Evolutionary conservation across 768 basidiomycete species (phyloP), one percentile per base, ranked within the genome.

Genomic region (Tylopilus vinaceipallidus): DNA sequence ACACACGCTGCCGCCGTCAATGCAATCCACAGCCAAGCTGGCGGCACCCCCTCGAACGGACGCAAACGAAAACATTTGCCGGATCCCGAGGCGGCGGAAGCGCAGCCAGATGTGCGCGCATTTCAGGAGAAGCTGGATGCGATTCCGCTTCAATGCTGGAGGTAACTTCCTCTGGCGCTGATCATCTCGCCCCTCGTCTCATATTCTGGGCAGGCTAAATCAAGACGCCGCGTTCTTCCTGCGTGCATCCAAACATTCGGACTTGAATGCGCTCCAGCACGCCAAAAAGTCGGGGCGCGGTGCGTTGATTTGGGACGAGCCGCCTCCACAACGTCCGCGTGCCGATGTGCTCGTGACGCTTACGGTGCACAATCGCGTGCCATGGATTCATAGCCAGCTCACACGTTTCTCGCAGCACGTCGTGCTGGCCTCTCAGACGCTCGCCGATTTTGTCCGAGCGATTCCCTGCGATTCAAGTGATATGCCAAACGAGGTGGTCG

Each of bases 381-480:
- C 76, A 19, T 88, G 86, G 83, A 74, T 78, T 19, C 78, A 78
- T 45, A 80, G 79, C 44, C 75, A 78, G 44, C 69, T 85, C 11
- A 72, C 73, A 40, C 84, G 85, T 32, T 69, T 75, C 49, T 90
- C 88, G 9, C 84, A 84, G 57, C 86, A 90, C 60, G 78, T 75
- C 11, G 62, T 88, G 7, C 63, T 85, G 14, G 83, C 87, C n/a
- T 83, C 83, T 5, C 86, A 91, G 59, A 86, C 82, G 0, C 76
- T 93, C 3, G 76, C 73, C 17, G 84, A 89, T 52, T 63, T 91
- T 12, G 77, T 77, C 48, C 67, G 73, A 5, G 66, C 68, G 24
- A 77, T 92, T 23, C 80, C 83, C 19, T 91, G 91, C 55, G 61
- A 73, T 6, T 83, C 82, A 3, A 81, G 78, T 30, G 77, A 82